Base-by-base conservation (phyloP, 129 eudicot species). In the Calendula officinalis region DNA sequence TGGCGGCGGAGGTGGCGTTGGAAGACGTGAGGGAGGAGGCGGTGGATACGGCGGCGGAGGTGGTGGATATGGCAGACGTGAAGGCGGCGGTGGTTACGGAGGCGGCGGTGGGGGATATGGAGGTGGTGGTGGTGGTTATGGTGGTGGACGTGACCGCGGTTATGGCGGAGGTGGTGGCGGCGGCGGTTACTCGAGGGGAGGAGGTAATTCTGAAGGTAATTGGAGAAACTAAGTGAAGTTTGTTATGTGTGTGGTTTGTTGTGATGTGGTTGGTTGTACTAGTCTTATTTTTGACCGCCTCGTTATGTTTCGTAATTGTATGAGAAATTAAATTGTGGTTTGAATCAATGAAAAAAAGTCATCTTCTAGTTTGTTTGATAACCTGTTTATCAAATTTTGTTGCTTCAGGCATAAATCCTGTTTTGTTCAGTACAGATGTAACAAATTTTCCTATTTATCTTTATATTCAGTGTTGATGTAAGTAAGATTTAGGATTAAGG, bases 1-100 rank as follows among this genome's bases (percentile, higher is more conserved):
- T 2, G 87, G 90, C 0, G 89, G 95, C 0, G 87, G 91, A 2
- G 95, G 95, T 5, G 80, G 89, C 3, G 75, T 83, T 43, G 77
- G 62, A 2, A 76, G 61, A 22, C 50, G 69, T 22, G 52, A 56
- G 0, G 70, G 63, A 2, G 71, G 71, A 6, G 66, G 72, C 27
- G 70, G 77, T 0, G 66, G 50, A 3, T n/a, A n/a, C n/a, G n/a
- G n/a, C n/a, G 69, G 78, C 6, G 74, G 94, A 3, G 73, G 82
- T 4, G 81, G 69, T 4, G 82, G 80, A 4, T 66, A 67, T 1
- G 77, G 78, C 1, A 12, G 68, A 0, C 63, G 81, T 22, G 68
- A 62, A 6, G 69, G 70, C 15, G 61, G 69, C 0, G 64, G 80
- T 2, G 61, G 63, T 5, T 63, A 52, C 4, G 76, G 77, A 0